A percentile compares a stretch with the other conserved stretches of the same genome.
These are phyloP conservation scores for Karstenula rhodostoma DNA, from an alignment of 2,329 filamentous ascomycete species.

Conservation along the genomic window DNA sequence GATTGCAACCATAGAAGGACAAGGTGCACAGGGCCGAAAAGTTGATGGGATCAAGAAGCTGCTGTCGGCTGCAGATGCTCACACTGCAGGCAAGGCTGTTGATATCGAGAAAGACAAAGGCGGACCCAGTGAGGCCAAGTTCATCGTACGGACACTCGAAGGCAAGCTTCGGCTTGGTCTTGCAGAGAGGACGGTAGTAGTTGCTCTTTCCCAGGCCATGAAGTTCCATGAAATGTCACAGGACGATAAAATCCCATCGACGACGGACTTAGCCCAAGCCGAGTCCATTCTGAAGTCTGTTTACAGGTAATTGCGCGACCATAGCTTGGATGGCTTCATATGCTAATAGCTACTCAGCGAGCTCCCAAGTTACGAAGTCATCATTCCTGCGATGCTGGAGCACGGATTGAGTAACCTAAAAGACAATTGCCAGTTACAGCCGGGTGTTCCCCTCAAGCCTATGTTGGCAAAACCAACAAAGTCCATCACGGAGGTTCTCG, in stretches of 20 bases:
- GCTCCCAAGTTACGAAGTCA: constrained; percentile 92
- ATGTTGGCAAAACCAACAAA: constrained; percentile 99
- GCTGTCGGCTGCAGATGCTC: constrained; percentile 85
- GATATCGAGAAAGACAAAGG: constrained; percentile 94
- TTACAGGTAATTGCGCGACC: constrained; percentile 70
- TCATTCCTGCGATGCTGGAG: constrained; percentile 87
- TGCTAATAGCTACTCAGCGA: constrained; percentile 68
- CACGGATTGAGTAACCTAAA: constrained; percentile 84
- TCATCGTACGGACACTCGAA: constrained; percentile 88
- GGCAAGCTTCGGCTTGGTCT: constrained; percentile 92
- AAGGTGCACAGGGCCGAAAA: constrained; percentile 88
- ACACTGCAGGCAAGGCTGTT: constrained; percentile 68
- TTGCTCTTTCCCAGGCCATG: constrained; percentile 87
- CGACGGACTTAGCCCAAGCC: constrained; percentile 80
- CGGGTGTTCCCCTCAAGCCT: constrained; percentile 93
- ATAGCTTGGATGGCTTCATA: neutral
- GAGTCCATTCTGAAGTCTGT: constrained; percentile 89
- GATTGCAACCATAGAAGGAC: constrained; percentile 86
- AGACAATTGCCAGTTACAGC: constrained; percentile 88
- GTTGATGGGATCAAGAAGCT: constrained; percentile 96
- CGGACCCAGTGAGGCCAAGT: constrained; percentile 94
- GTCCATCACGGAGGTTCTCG: constrained; percentile 94
- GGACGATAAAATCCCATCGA: constrained; percentile 74
- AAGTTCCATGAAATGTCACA: constrained; percentile 81
- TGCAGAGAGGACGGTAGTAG: constrained; percentile 90